phyloP scores from a whole-genome alignment of 1,284 basidiomycete species.

The Uromyces viciae-fabae region DNA sequence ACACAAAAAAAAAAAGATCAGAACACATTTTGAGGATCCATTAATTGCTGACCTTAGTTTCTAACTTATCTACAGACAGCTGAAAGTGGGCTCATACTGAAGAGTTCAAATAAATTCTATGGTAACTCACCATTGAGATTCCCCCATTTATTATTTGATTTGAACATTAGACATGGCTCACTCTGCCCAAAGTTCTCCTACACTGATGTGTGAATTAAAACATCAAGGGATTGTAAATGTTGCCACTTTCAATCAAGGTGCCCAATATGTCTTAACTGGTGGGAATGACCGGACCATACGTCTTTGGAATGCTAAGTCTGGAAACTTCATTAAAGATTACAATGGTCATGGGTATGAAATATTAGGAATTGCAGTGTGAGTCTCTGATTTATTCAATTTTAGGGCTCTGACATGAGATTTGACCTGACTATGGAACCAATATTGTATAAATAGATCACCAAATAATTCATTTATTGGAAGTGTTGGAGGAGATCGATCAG shows the following conservation, averaged over 20 bases:
- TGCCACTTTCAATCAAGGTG: conserved; percentile 51
- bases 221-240: conserved; percentile 37
- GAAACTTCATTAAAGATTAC: conserved; percentile 84
- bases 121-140: too few relatives aligned
- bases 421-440: background rate
- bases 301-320: conserved; percentile 81
- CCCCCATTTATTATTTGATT: too few relatives aligned
- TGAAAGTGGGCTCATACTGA: too few relatives aligned
- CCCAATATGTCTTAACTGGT: conserved; percentile 83
- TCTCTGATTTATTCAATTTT: background rate
- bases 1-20: too few relatives aligned
- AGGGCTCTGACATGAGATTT: background rate
- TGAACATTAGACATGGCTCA: too few relatives aligned
- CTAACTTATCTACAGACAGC: too few relatives aligned
- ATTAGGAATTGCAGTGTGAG: conserved; percentile 79
- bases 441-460: conserved; percentile 63
- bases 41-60: too few relatives aligned
- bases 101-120: too few relatives aligned
- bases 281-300: conserved; percentile 83
- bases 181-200: background rate
- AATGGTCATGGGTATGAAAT: conserved; percentile 90
- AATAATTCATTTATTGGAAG: conserved; percentile 92
- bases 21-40: too few relatives aligned
- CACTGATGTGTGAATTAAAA: conserved; percentile 9
- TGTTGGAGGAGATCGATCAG: conserved; percentile 83